Base-by-base conservation (phyloP, 179 eudicot genomes). In the Vitellaria paradoxa region DNA sequence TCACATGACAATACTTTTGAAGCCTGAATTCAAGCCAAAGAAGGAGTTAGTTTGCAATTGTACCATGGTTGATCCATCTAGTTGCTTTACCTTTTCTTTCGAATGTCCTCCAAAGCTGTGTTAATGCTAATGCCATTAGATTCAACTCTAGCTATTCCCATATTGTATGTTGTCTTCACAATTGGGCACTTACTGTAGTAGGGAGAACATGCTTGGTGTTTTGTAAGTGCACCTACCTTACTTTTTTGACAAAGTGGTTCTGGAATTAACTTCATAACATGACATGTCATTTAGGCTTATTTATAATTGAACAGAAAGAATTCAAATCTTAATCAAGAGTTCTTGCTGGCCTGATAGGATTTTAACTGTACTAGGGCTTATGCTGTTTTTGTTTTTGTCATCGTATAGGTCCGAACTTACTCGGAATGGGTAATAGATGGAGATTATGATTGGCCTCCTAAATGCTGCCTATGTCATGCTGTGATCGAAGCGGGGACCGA, bases 361-460 rank as follows among this genome's bases (percentile, higher is more conserved):
- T 62, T 2, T 1, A 11, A 12, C 65, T 53, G 6, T 23, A 18
- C 37, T 0, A 10, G 75, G 50, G 62, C 75, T 72, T 30, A 37
- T 10, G 65, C 26, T 56, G 5, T 56, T 1, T 37, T 72, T 71
- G 62, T 30, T 72, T 5, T 70, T 59, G 45, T 76, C 17, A 5
- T 8, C 56, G 13, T 7, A 30, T 66, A 93, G 98, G 89, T 96
- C 26, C 93, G 91, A 12, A 86, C 97, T 40, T 96, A 92, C 82
- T 91, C 99, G 15, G 99, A 96, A 85, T 94, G 99, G 99, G 97
- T 96, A 71, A 91, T 96, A 72, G 99, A 96, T 86, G 99, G 94
- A 55, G 99, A 96, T 65, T 96, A 92, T 82, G 98, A 92, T 76
- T 96, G 98, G 98, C 99, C 99, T 73, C 91, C 99, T 79, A 85